Base-by-base conservation (phyloP, 768 basidiomycete species). In the Mrakia gelida region DNA sequence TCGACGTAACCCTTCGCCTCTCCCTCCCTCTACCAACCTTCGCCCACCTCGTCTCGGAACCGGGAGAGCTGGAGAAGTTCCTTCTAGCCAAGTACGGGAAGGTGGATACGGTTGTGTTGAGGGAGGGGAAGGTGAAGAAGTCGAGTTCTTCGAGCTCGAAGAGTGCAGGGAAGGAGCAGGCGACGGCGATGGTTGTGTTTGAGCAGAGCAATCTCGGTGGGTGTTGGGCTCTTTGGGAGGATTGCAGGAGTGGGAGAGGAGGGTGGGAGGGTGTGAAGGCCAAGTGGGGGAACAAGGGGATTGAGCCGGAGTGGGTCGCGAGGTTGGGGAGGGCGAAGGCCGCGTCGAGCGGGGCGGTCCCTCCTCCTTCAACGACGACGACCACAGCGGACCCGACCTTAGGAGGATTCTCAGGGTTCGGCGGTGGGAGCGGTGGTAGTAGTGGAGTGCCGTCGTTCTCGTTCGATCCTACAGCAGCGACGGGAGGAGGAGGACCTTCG, bases 211-310 rank as follows among this genome's bases (percentile, higher is more conserved):
- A 79, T 34, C 68, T 79, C 23, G 28, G 52, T 3, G 78, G 78
- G 11, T 79, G 78, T 41, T 79, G 78, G 78, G 78, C 78, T 23
- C 52, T 79, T 0, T 71, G 59, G 67, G 78, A 79, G 34, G 78
- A 79, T 41, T 75, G 78, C 49, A 38, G 71, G 45, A 52, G 61
- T 16, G 71, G 70, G 15, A 13, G 70, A 49, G 43, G 38, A 2
- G 75, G 70, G 11, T 23, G 75, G 28, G 65, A 52, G 6, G 74
- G 75, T 3, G 68, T 70, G 34, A 79, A 79, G 65, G 70, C 71
- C 15, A 79, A 79, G 65, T 79, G 78, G 78, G 78, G 67, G n/a
- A 63, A 56, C 21, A 30, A 61, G 0, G 75, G 75, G 7, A 34
- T 38, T 2, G 74, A 79, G 62, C 78, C 78, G 15, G 74, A 79